Percentiles rank a stretch among this genome's conserved stretches.
Evolutionary conservation across 139 green algal species (phyloP).

Genomic region (Yamagishiella unicocca): DNA sequence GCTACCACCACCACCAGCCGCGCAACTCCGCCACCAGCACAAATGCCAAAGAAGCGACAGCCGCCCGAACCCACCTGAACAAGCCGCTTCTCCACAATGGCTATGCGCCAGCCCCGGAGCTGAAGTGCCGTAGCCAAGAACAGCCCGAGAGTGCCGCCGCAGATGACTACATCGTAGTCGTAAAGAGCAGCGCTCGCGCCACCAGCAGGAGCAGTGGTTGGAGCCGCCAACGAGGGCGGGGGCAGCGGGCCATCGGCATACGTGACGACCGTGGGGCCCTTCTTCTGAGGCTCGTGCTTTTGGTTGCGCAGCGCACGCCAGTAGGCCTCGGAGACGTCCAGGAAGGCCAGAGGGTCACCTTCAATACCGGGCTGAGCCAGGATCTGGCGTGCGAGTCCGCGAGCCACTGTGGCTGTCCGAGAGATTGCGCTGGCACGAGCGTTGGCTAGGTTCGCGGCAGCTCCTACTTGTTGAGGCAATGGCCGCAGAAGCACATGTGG

Average conservation of each 20-base stretch:
- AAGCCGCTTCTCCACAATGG: constrained; percentile 73
- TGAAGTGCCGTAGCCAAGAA: constrained; percentile 86
- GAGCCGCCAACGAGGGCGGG: not conserved
- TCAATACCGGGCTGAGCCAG: constrained; percentile 45
- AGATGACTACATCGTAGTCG: constrained; percentile 87
- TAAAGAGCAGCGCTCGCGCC: not conserved
- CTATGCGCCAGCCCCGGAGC: constrained; percentile 62
- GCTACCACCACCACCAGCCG: no score
- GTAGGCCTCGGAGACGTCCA: constrained; percentile 64
- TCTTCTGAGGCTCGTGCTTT: constrained; percentile 61
- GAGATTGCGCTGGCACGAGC: no score
- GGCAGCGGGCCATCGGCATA: not conserved
- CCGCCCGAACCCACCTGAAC: constrained; percentile 49
- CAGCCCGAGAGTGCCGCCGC: constrained; percentile 90
- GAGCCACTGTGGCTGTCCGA: not conserved
- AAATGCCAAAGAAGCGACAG: not conserved
- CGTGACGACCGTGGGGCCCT: constrained; percentile 57
- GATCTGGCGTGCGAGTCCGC: constrained; percentile 29
- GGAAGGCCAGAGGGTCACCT: constrained; percentile 53
- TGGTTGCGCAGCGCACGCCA: constrained; percentile 60
- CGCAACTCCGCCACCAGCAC: no score
- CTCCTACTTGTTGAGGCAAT: no score
- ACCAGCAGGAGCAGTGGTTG: not conserved
- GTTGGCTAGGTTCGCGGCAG: no score
- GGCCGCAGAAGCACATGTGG: no score